Percentiles rank a stretch among this genome's conserved stretches.
phyloP scores from a whole-genome alignment of 305 asterid genomes.

The Fraxinus floribunda region DNA sequence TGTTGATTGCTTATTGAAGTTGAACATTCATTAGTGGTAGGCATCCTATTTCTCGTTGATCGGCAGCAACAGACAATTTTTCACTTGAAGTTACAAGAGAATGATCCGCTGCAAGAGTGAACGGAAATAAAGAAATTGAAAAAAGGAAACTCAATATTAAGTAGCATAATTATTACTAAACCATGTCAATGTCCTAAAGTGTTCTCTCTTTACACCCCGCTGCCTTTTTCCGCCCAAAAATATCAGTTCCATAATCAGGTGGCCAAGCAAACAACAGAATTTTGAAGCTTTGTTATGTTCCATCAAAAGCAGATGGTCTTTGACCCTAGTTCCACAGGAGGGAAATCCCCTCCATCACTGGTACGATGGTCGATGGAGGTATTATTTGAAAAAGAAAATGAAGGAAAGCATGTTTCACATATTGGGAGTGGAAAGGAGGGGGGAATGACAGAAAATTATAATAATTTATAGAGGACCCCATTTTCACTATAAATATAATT shows the following conservation, averaged over 20 bases:
- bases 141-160: constrained; percentile 2
- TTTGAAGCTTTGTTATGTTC: background rate
- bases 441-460: background rate
- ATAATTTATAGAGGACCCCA: background rate
- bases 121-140: background rate
- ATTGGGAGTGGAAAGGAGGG: background rate
- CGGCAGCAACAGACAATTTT: background rate
- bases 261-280: background rate
- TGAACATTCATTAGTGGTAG: constrained; percentile 34
- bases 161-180: background rate
- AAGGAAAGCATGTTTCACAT: background rate
- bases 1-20: constrained; percentile 47
- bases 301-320: background rate
- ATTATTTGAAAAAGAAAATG: background rate
- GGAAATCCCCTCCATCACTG: background rate
- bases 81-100: constrained; percentile 2
- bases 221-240: background rate
- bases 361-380: background rate
- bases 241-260: background rate
- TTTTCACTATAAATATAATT: background rate
- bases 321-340: background rate
- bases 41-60: constrained; percentile 45
- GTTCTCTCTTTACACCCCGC: background rate
- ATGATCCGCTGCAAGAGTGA: constrained; percentile 17
- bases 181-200: background rate